A percentile compares a stretch with the other conserved stretches of the same genome.
phyloP scores from a whole-genome alignment of 352 stramenopile species.

The Pythium myriotylum region DNA sequence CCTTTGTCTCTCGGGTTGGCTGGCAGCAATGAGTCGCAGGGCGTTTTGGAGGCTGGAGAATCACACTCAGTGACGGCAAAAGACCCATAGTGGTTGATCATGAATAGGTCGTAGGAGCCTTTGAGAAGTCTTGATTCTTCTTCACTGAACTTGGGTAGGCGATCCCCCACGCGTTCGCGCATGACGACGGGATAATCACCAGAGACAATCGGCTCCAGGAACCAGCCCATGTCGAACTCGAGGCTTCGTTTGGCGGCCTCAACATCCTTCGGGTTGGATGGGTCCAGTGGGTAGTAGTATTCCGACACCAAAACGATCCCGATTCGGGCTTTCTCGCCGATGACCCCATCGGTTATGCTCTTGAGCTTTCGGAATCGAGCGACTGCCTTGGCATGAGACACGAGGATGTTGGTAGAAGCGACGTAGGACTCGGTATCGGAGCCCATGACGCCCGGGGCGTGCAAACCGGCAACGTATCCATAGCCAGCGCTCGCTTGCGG shows the following conservation, averaged over 20 bases:
- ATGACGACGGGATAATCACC: conserved; percentile 94
- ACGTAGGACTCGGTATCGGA: conserved; percentile 49
- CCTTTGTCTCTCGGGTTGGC: conserved; percentile 16
- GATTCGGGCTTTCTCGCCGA: conserved; percentile 69
- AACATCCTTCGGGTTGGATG: conserved; percentile 40
- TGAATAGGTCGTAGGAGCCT: conserved; percentile 92
- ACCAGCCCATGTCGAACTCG: conserved; percentile 92
- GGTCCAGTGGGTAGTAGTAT: conserved; percentile 71
- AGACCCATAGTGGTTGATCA: conserved; percentile 93
- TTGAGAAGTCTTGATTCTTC: conserved; percentile 76
- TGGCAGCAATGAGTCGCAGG: conserved; percentile 37
- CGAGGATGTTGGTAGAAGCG: conserved; percentile 88
- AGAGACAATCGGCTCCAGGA: conserved; percentile 85
- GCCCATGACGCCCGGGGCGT: conserved; percentile 34
- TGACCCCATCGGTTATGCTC: conserved; percentile 9
- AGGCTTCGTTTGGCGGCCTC: conserved; percentile 78
- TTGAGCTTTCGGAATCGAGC: conserved; percentile 84
- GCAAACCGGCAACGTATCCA: too few relatives aligned
- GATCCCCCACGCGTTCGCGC: conserved; percentile 69
- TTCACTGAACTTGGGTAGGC: conserved; percentile 86
- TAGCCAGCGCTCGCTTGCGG: too few relatives aligned
- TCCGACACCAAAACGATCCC: conserved; percentile 91
- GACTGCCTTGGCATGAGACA: conserved; percentile 90
- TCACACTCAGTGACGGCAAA: conserved; percentile 55
- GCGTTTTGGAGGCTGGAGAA: conserved; percentile 31